phyloP scores from a whole-genome alignment of 2,329 filamentous ascomycete genomes.

The Knoxdaviesia proteae region DNA sequence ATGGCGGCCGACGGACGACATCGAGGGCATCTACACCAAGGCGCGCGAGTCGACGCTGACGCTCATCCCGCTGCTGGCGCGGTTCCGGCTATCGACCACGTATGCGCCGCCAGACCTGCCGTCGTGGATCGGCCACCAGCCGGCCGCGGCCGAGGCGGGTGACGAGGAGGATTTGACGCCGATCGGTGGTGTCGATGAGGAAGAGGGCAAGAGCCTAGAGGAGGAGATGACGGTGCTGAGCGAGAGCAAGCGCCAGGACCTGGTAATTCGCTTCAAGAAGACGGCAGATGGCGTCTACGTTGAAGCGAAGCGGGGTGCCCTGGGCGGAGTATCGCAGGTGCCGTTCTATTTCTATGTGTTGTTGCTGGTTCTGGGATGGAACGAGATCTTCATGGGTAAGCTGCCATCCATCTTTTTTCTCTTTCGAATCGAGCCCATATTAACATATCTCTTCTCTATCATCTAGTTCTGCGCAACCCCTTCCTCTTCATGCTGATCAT shows the following conservation, averaged over 20 bases:
- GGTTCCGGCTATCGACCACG: constrained; percentile 60
- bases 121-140: constrained; percentile 62
- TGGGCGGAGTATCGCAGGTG: constrained; percentile 84
- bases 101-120: constrained; percentile 63
- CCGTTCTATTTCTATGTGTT: constrained; percentile 88
- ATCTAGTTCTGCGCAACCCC: constrained; percentile 72
- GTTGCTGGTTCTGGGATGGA: constrained; percentile 87
- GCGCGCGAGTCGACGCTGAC: constrained; percentile 82
- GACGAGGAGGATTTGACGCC: constrained; percentile 79
- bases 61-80: constrained; percentile 71
- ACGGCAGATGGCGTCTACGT: constrained; percentile 94
- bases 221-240: constrained; percentile 93
- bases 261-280: constrained; percentile 93
- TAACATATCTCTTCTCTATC: background rate
- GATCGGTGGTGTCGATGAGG: constrained; percentile 86
- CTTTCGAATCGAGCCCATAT: background rate
- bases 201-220: constrained; percentile 81
- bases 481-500: constrained; percentile 80
- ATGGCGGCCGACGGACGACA: constrained; percentile 92
- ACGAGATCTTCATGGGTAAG: constrained; percentile 86
- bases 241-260: constrained; percentile 75
- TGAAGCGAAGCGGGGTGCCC: constrained; percentile 89
- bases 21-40: constrained; percentile 83
- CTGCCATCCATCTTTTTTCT: constrained; percentile 1
- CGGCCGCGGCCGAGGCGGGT: constrained; percentile 50